Base-by-base conservation (phyloP, 176 grass and related monocot species). In the Rhynchospora breviuscula region DNA sequence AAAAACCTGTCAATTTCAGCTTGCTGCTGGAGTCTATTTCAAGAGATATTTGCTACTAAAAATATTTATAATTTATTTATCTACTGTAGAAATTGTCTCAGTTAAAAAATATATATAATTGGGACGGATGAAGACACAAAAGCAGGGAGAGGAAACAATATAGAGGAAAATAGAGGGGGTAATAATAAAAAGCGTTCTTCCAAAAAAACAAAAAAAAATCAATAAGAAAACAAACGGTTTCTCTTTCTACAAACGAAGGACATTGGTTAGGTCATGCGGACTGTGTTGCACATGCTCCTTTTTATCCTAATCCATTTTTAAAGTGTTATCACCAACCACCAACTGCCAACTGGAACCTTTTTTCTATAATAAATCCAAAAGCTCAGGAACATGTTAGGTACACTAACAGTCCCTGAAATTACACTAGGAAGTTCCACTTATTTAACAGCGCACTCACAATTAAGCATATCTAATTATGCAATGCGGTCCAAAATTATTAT, bases 401-500 rank as follows among this genome's bases (percentile, higher is more conserved):
- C 73, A 78, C 73, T 57, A 49, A 57, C 14, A 25, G 10, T 49
- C 7, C 17, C 49, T 54, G 22, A 33, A 33, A 56, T 78, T 78
- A 57, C 73, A 78, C 73, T 57, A 78, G 33, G 51, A 57, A 33
- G 23, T n/a, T 57, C 6, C 22, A 77, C 11, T 57, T 51, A 78
- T 33, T 17, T 35, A 78, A 18, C 67, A 45, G 43, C 1, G 7
- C 17, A 47, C 8, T 9, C 13, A 31, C 25, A 18, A 57, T 35
- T 78, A 78, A 18, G 8, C 18, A 31, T 57, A 8, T 57, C 44
- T 56, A 33, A 84, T 80, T 82, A 82, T 21, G 83, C 85, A 86
- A 79, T 69, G 79, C 69, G 53, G 77, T 78, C 52, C 10, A 63
- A 63, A 6, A 40, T 40, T 40, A 40, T 40, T 40, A 40, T 40